Evolutionary conservation across 768 basidiomycete genomes (phyloP).

Genomic region (Leccinum olivaceopallidum): DNA sequence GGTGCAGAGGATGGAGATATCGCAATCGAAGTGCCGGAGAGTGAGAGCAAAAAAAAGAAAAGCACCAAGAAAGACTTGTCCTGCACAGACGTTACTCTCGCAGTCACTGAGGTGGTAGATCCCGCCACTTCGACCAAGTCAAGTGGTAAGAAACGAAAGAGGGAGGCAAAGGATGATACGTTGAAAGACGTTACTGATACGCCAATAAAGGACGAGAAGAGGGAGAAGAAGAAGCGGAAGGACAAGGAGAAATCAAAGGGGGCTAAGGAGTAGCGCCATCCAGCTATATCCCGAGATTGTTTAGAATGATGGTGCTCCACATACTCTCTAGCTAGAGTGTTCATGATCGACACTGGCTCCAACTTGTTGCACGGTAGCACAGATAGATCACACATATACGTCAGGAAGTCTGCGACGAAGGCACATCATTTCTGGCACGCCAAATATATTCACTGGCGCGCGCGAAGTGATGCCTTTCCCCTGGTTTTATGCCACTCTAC

Average conservation of each 20-base stretch:
- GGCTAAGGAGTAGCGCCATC: conserved; percentile 4
- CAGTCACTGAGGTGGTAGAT: conserved; percentile 17
- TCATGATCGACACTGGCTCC: too few species aligned
- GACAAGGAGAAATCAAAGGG: conserved; percentile 7
- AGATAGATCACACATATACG: too few species aligned
- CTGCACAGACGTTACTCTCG: conserved; percentile 2
- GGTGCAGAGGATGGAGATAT: conserved; percentile 11
- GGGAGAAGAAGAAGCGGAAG: conserved; percentile 35
- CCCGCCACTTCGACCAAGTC: conserved; percentile 5
- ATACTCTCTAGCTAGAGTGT: too few species aligned
- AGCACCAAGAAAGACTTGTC: conserved; percentile 16
- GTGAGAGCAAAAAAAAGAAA: conserved; percentile 29
- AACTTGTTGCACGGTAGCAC: too few species aligned
- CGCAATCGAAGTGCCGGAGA: not conserved
- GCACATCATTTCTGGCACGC: too few species aligned
- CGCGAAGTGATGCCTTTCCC: too few species aligned
- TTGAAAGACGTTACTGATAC: conserved; percentile 10
- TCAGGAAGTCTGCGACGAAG: too few species aligned
- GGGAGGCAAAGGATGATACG: conserved; percentile 9
- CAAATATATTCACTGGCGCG: too few species aligned
- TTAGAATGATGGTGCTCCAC: not conserved
- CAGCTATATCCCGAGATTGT: not conserved
- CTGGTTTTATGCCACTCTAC: too few species aligned
- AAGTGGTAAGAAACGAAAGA: conserved; percentile 30
- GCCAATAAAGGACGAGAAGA: conserved; percentile 23